Evolutionary conservation across 2,329 filamentous ascomycete species (phyloP), one percentile per base, ranked within the genome.

Genomic region (Xylariaceae sp.): DNA sequence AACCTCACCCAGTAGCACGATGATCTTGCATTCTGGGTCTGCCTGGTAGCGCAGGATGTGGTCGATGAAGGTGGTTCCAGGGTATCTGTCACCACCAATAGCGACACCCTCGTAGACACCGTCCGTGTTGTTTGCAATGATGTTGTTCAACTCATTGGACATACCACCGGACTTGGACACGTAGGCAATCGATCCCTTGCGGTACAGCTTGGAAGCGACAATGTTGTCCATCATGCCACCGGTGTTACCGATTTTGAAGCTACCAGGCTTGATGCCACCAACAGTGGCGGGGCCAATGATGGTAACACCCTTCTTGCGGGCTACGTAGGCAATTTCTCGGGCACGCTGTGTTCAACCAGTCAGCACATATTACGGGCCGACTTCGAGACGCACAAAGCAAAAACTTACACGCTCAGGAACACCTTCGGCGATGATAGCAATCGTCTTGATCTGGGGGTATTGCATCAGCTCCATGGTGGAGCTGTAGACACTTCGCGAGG

Each of bases 211-310:
- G 66, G 92, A 97, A 56, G 92, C 88, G 51, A 98, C 92, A 60
- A 98, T 98, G 81, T 98, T 98, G 80, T 98, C 92, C 92, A 98
- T 98, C 92, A 98, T 98, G 70, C 92, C 92, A 79, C 92, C 92
- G 59, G 92, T 98, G 80, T 98, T 98, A 67, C 92, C 92, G 53
- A 98, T 98, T 81, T 97, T 98, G 85, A 90, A 98, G 66, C 86
- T 87, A 67, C 92, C 92, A 48, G 92, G 92, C 81, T 97, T 98
- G 74, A 98, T 97, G 61, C 92, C 92, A 80, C 92, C 92, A 49
- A 98, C 92, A 40, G 92, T 98, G 58, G 92, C 92, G 51, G 92
- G 92, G 52, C 92, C 92, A 62, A 98, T 96, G 67, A 98, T 98
- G 68, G 89, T 96, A 64, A 98, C 85, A 50, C 90, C 90, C 84